Conservation (phyloP, 106 monocot species). For the Dendrobium officinale region DNA sequence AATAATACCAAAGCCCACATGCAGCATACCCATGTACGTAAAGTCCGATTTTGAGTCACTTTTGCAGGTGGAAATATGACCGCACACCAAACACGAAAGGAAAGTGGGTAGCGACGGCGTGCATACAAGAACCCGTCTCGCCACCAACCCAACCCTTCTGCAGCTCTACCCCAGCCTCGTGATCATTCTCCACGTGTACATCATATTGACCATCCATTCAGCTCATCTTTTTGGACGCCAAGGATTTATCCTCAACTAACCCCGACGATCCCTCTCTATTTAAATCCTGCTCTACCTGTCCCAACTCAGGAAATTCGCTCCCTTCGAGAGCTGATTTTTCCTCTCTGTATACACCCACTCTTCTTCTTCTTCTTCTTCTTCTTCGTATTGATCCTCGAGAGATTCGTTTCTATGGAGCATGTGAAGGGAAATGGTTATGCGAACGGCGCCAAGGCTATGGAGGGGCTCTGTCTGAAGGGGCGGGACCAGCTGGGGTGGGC, state of each 20-base stretch:
- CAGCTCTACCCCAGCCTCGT: neutral
- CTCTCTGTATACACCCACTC: neutral
- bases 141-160: neutral
- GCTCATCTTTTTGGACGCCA: neutral
- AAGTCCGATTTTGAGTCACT: neutral
- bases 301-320: no score
- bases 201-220: neutral
- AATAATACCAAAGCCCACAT: no score
- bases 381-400: neutral
- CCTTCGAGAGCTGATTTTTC: neutral
- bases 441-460: neutral
- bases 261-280: neutral
- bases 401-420: neutral
- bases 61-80: neutral
- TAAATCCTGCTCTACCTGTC: neutral
- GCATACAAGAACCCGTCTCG: neutral
- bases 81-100: neutral
- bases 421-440: neutral
- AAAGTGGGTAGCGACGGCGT: neutral
- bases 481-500: conserved; percentile 19
- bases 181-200: neutral
- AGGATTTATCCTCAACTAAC: conserved; percentile 5
- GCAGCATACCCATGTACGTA: neutral
- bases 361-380: neutral
- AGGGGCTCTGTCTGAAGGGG: neutral